Evolutionary conservation across 768 basidiomycete genomes (phyloP), one percentile per base, ranked within the genome.

Genomic region (Leccinum rimulosum): DNA sequence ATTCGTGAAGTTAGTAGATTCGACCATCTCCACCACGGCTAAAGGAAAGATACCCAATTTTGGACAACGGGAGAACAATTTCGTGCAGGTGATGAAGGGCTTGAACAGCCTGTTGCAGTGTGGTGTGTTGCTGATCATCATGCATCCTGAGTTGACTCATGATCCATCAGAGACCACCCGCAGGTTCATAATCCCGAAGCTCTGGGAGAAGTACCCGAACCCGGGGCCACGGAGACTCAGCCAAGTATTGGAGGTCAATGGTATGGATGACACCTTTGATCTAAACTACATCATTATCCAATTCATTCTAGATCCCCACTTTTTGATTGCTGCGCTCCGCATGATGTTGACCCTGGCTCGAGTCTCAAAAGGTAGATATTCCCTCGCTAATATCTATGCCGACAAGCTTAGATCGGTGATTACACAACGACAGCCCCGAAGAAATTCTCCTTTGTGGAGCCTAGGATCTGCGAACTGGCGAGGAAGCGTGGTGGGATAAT

Each of bases 31-130:
- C 9, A 40, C 40, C n/a, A 3, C 4, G n/a, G 40, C 17, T n/a
- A 40, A 40, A 40, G 40, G 17, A 40, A 40, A n/a, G 10, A 8
- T 40, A n/a, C 40, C n/a, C 2, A 40, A n/a, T 40, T n/a, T n/a
- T 22, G 8, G 3, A 2, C 43, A 52, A 28, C 33, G 33, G 0
- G 56, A 19, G 12, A 51, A 47, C 4, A 61, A 60, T 35, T 66
- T 70, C 28, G 50, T 50, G 27, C 66, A 63, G 25, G 68, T 55
- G 10, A 69, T 69, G 68, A 61, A 70, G 3, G 61, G 66, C 28
- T 36, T 69, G 50, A 59, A 22, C 6, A 60, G 59, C 28, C 27
- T 69, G n/a, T 31, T 65, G 58, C 50, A 55, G 8, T 68, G 61
- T 10, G 52, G 68, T 69, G 10, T 30, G 68, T 60, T 36, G 12